phyloP scores from a whole-genome alignment of 2,329 filamentous ascomycete species.

The Fusarium illudens region DNA sequence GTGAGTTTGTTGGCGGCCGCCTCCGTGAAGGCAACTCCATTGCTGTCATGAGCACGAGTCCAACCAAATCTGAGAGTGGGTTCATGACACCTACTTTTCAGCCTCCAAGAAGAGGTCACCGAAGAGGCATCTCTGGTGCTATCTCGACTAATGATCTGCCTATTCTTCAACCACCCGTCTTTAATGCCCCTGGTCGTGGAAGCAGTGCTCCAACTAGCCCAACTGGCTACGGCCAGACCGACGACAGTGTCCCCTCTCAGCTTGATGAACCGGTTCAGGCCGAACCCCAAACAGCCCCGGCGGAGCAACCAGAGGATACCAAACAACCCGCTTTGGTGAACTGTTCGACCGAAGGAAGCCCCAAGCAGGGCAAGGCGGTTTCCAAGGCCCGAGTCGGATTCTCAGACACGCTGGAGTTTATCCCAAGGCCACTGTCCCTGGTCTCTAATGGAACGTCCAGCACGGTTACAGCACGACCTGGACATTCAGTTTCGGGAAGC shows the following conservation, averaged over 20 bases:
- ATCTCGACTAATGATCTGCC: constrained; percentile 86
- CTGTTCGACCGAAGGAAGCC: constrained; percentile 17
- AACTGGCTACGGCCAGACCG: constrained; percentile 52
- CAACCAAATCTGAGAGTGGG: constrained; percentile 70
- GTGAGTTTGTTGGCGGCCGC: constrained; percentile 86
- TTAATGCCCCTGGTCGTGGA: constrained; percentile 60
- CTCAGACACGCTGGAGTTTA: constrained; percentile 84
- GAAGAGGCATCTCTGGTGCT: constrained; percentile 74
- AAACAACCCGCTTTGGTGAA: constrained; percentile 3
- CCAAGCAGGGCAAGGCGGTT: constrained; percentile 43
- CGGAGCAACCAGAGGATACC: not conserved
- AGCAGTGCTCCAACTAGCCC: constrained; percentile 73
- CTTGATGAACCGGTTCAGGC: constrained; percentile 3
- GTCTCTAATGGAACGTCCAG: constrained; percentile 87
- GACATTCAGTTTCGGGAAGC: constrained; percentile 80
- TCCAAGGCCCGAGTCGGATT: constrained; percentile 79
- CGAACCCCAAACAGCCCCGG: constrained; percentile 2
- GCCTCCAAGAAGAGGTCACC: constrained; percentile 71
- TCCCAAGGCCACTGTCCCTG: constrained; percentile 81
- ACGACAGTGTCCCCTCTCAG: constrained; percentile 36
- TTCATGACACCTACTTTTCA: constrained; percentile 65
- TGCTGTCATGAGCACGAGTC: constrained; percentile 72
- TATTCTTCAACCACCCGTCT: constrained; percentile 67
- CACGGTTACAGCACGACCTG: constrained; percentile 73
- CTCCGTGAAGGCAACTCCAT: constrained; percentile 65